phyloP scores from a whole-genome alignment of 352 stramenopile genomes.

The Phytophthora tentaculata region DNA sequence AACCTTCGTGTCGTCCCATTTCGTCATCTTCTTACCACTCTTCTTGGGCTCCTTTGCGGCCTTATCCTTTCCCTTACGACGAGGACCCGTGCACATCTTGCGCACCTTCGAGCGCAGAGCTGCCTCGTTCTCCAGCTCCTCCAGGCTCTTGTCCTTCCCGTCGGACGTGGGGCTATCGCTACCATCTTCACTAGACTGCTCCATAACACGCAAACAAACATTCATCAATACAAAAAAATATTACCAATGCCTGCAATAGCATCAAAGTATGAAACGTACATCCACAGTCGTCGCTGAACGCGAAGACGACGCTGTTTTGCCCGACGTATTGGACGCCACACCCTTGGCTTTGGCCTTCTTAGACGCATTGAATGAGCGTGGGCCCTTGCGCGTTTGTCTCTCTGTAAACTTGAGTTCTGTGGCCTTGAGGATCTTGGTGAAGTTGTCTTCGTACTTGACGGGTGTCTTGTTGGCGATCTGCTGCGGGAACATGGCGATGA shows the following conservation, averaged over 20 bases:
- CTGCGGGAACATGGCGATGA: constrained; percentile 73
- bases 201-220: constrained; percentile 8
- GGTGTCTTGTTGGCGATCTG: constrained; percentile 76
- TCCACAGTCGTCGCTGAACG: constrained; percentile 45
- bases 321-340: constrained; percentile 47
- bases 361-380: constrained; percentile 66
- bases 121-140: constrained; percentile 62
- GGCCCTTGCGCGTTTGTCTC: constrained; percentile 66
- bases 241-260: too few relatives aligned
- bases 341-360: constrained; percentile 76
- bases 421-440: constrained; percentile 80
- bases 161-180: constrained; percentile 57
- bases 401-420: constrained; percentile 72
- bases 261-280: constrained; percentile 23
- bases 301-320: constrained; percentile 52
- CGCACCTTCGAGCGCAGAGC: constrained; percentile 49
- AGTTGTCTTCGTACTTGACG: constrained; percentile 85
- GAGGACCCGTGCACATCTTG: constrained; percentile 73
- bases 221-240: constrained; percentile 9
- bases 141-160: constrained; percentile 57
- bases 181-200: constrained; percentile 72
- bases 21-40: constrained; percentile 84
- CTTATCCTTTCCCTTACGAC: constrained; percentile 69
- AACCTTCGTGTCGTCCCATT: constrained; percentile 87
- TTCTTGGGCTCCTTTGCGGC: constrained; percentile 56